phyloP scores from a whole-genome alignment of 306 rosid genomes.

The Fragaria ananassa region DNA sequence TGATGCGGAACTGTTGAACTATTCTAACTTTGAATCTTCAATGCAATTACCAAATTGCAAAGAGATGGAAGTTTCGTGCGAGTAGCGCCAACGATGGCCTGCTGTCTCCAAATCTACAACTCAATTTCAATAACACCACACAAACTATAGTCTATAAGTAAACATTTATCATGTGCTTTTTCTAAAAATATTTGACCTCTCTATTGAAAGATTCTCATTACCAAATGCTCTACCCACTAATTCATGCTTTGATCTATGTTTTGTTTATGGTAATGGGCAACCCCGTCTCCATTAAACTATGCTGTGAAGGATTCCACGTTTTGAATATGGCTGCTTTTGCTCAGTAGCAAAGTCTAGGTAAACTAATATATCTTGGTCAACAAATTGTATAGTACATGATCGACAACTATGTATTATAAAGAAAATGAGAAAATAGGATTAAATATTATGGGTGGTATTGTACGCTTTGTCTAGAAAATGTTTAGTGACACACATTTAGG shows the following conservation, averaged over 20 bases:
- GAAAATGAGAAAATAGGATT: not conserved
- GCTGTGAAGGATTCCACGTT: conserved; percentile 2
- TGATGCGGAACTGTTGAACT: not conserved
- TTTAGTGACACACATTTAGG: not conserved
- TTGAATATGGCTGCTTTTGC: conserved; percentile 10
- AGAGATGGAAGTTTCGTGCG: not conserved
- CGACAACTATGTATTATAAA: not conserved
- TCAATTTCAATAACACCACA: not conserved
- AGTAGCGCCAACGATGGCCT: not conserved
- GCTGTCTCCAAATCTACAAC: not conserved
- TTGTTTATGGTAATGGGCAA: not conserved
- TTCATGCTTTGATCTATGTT: not conserved
- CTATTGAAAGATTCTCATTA: not conserved
- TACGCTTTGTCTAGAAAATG: not conserved
- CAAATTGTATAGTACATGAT: not conserved
- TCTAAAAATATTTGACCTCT: not conserved
- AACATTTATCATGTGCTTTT: conserved; percentile 1
- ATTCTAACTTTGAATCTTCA: not conserved
- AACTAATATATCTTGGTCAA: not conserved
- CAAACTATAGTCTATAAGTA: not conserved
- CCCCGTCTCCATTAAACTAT: not conserved
- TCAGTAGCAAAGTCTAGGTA: not conserved
- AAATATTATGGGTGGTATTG: not conserved
- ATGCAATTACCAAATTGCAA: not conserved
- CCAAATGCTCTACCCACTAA: not conserved